Evolutionary conservation across 768 basidiomycete genomes (phyloP).

Genomic region (Trametes coccinea): DNA sequence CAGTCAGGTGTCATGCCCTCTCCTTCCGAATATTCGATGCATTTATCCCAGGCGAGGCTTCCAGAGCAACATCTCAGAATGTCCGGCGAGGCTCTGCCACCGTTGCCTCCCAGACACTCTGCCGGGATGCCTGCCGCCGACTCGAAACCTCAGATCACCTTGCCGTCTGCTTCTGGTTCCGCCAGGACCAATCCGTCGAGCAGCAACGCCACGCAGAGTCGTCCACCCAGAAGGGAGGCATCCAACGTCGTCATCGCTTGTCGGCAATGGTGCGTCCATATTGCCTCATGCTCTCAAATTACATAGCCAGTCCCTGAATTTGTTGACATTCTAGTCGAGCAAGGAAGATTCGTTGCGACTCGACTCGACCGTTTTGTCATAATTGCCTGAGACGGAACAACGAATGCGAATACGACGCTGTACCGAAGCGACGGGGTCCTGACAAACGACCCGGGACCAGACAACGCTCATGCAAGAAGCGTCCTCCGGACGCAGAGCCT

Average conservation of each 20-base stretch:
- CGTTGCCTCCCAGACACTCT: conserved; percentile 25
- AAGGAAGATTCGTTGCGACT: conserved; percentile 86
- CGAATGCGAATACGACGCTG: conserved; percentile 76
- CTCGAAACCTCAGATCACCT: conserved; percentile 22
- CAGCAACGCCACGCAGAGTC: conserved; percentile 25
- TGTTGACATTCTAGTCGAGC: conserved; percentile 58
- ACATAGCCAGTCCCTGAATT: conserved; percentile 19
- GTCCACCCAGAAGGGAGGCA: conserved; percentile 31
- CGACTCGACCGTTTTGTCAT: conserved; percentile 76
- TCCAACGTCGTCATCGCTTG: conserved; percentile 80
- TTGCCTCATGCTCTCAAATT: conserved; percentile 20
- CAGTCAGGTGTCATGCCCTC: conserved; percentile 27
- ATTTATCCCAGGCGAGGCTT: conserved; percentile 30
- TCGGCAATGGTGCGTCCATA: conserved; percentile 69
- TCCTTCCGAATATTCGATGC: conserved; percentile 28
- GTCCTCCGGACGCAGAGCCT: conserved; percentile 48
- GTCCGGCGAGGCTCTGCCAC: conserved; percentile 21
- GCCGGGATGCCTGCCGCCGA: conserved; percentile 23
- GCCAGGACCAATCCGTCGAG: conserved; percentile 23
- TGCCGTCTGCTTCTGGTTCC: conserved; percentile 24
- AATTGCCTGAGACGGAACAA: conserved; percentile 80
- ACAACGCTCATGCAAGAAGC: conserved; percentile 83
- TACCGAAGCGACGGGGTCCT: conserved; percentile 80
- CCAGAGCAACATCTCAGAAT: conserved; percentile 27
- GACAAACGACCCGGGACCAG: conserved; percentile 86